Evolutionary conservation across 202 grass and related monocot species (phyloP).

Genomic region (Dendrocalamus latiflorus): DNA sequence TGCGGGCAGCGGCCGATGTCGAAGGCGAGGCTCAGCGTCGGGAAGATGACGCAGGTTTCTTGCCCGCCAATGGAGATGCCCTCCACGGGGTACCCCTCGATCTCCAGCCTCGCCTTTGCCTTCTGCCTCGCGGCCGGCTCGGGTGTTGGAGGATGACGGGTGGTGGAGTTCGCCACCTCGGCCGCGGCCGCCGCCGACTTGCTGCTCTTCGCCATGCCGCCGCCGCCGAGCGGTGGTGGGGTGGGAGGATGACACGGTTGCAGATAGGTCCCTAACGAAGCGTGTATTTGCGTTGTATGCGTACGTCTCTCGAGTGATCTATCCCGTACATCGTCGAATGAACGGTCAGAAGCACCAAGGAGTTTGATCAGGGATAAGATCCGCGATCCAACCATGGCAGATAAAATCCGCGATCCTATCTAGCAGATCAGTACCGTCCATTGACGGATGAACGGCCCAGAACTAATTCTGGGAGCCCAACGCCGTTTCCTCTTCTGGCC

Average conservation of each 20-base stretch:
- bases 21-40: constrained; percentile 77
- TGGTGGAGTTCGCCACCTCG: not conserved
- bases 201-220: constrained; percentile 29
- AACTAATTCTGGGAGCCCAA: too few species aligned
- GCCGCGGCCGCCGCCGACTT: not conserved
- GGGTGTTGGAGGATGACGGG: not conserved
- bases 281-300: not conserved
- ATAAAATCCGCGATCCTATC: too few species aligned
- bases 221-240: not conserved
- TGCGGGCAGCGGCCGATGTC: constrained; percentile 95
- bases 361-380: too few species aligned
- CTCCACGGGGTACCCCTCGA: constrained; percentile 82
- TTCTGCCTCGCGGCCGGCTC: not conserved
- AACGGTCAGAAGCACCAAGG: too few species aligned
- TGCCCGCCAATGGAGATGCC: constrained; percentile 91
- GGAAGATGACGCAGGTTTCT: constrained; percentile 93
- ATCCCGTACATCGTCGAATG: not conserved
- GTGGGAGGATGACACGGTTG: not conserved
- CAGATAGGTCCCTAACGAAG: not conserved
- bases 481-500: too few species aligned
- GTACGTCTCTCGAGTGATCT: too few species aligned
- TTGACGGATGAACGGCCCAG: too few species aligned
- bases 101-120: constrained; percentile 27
- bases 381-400: too few species aligned
- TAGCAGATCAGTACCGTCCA: too few species aligned